Conservation (phyloP, 768 basidiomycete species). For the Trametes punicea region DNA sequence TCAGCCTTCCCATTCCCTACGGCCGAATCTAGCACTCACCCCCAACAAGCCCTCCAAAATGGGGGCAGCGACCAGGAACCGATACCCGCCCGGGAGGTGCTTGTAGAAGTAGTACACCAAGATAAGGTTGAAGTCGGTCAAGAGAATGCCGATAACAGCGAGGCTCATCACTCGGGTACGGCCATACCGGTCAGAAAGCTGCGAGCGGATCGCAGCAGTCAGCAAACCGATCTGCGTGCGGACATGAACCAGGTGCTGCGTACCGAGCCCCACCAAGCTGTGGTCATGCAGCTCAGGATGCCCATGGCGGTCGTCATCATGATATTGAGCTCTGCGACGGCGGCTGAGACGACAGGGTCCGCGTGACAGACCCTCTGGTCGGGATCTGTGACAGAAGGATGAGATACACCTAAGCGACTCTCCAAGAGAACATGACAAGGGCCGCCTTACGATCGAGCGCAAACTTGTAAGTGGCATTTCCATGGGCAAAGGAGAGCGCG, state of each 20-base stretch:
- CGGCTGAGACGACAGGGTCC: slow-evolving; percentile 73
- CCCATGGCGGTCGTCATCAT: slow-evolving; percentile 65
- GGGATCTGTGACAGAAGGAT: background rate
- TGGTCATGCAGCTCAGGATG: slow-evolving; percentile 71
- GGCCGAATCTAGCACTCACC: slow-evolving; percentile 40
- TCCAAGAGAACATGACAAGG: background rate
- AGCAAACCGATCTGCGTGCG: too few relatives aligned
- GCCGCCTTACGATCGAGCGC: background rate
- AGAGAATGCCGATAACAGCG: slow-evolving; percentile 55
- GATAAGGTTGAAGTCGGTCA: slow-evolving; percentile 65
- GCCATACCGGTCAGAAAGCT: slow-evolving; percentile 79
- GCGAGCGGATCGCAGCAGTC: background rate
- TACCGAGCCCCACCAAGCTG: slow-evolving; percentile 85
- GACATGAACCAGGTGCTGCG: too few relatives aligned
- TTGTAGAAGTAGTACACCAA: slow-evolving; percentile 57
- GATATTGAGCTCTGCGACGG: slow-evolving; percentile 61
- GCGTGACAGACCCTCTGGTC: slow-evolving; percentile 43
- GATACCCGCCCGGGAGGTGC: slow-evolving; percentile 74
- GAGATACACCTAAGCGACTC: background rate
- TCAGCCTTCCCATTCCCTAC: background rate
- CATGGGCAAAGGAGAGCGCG: background rate
- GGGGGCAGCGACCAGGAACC: slow-evolving; percentile 68
- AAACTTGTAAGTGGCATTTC: background rate
- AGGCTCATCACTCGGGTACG: slow-evolving; percentile 62
- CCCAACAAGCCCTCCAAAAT: slow-evolving; percentile 69